These are phyloP conservation scores for Bryopsis sp. DNA, from an alignment of 139 green algal genomes.

Conservation along the genomic window DNA sequence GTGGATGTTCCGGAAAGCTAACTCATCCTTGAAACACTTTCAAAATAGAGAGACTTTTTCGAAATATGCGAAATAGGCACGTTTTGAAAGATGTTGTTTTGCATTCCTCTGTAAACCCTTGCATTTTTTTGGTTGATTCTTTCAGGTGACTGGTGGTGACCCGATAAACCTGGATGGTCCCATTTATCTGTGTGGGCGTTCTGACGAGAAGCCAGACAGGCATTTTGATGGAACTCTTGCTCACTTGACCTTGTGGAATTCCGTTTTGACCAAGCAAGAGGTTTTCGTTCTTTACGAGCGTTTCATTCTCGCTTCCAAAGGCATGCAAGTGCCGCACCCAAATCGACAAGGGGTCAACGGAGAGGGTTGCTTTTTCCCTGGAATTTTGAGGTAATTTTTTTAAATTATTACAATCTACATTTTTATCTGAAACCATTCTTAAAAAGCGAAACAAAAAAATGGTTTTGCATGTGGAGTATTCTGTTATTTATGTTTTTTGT, in stretches of 20 bases:
- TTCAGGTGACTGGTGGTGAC: conserved; percentile 1
- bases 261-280: not conserved
- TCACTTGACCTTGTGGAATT: not conserved
- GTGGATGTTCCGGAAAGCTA: too few relatives aligned
- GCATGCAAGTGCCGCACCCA: not conserved
- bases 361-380: conserved; percentile 5
- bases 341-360: not conserved
- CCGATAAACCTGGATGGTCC: not conserved
- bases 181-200: conserved; percentile 5
- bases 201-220: not conserved
- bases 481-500: not conserved
- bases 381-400: conserved; percentile 1
- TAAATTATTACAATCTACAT: not conserved
- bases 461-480: not conserved
- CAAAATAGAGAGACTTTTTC: too few relatives aligned
- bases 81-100: too few relatives aligned
- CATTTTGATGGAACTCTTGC: conserved; percentile 11
- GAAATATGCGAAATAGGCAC: too few relatives aligned
- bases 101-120: too few relatives aligned
- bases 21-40: too few relatives aligned
- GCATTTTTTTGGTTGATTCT: too few relatives aligned
- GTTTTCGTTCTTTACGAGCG: conserved; percentile 3
- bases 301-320: conserved; percentile 1
- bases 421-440: not conserved
- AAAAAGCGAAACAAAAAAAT: not conserved